Evolutionary conservation across 345 rosid genomes (phyloP), one percentile per base, ranked within the genome.

Genomic region (Salix koriyanagi): DNA sequence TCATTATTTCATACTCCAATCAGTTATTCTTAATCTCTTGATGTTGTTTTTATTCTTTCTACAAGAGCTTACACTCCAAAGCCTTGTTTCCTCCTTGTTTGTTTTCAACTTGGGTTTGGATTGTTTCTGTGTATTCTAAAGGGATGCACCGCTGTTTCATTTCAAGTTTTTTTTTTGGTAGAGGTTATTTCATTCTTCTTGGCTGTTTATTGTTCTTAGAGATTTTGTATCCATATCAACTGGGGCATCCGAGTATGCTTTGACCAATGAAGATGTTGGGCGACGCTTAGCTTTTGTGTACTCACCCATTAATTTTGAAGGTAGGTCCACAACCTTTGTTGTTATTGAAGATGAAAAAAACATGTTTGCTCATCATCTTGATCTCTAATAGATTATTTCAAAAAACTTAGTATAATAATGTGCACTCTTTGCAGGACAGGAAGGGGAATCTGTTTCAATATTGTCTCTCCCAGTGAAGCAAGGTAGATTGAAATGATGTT

Each of bases 221-320:
- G 94, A 89, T 74, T 83, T 87, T 65, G 78, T 74, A 9, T 76
- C 83, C 81, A 84, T 89, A 77, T 89, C 92, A 44, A 87, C 79
- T 86, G 99, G 99, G 80, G 91, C 94, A 65, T 79, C 94, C 62
- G 97, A 91, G 82, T 93, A 95, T 82, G 82, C 86, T 70, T 81
- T 95, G 91, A 85, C 92, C 74, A 92, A 84, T 83, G 97, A 89
- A 76, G 99, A 95, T 88, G 91, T 95, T 80, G 97, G 97, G 72
- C 86, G 78, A 61, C 84, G 83, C 52, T 80, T 95, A 73, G 89
- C 90, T 70, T 95, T 95, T 86, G 85, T 86, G 52, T 95, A 93
- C 75, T 82, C 93, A 79, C 99, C 99, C 70, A 89, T 90, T 79
- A 95, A 93, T 81, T 91, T 95, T 79, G 97, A 95, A 90, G 99